Base-by-base conservation (phyloP, 2,329 filamentous ascomycete species). In the Xylaria sp. region DNA sequence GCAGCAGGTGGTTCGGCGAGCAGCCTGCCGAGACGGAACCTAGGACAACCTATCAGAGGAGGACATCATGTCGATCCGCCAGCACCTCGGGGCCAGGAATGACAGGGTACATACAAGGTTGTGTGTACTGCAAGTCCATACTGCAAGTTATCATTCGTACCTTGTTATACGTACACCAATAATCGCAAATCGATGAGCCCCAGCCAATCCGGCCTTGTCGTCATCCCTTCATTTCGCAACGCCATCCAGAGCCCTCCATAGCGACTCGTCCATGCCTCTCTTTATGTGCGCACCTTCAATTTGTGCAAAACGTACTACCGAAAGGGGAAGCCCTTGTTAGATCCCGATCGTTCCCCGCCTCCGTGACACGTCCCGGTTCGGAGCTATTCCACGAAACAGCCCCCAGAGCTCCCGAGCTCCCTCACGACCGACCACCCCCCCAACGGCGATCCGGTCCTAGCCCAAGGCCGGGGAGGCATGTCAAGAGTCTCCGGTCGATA, bases 401-500 rank as follows among this genome's bases (percentile, higher is more conserved):
- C 11, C 29, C 29, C 8, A 11, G 39, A 52, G 40, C 44, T 45
- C 38, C 20, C 41, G 43, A 19, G 21, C 42, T 44, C 20, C 42
- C 37, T 45, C 20, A 20, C 22, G 44, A 40, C 48, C 17, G 37
- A 38, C n/a, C n/a, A n/a, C n/a, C n/a, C n/a, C n/a, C n/a, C n/a
- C 44, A 16, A 44, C 50, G 20, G 34, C 49, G 22, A 24, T 11
- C 39, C 37, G 38, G n/a, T 54, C 58, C 54, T 54, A 49, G 57
- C 62, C 22, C 44, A 42, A 60, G 48, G 61, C 62, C 58, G 42
- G 59, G 58, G 26, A 58, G 59, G 41, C 54, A 52, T 53, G 26
- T 59, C 55, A 52, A 60, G 44, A 53, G 38, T 39, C 49, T 61
- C 56, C 37, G 45, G 57, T 65, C 62, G 67, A 73, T 71, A 76